These are phyloP conservation scores for Candida suzukii DNA, from an alignment of 805 yeast genomes.

Conservation along the genomic window DNA sequence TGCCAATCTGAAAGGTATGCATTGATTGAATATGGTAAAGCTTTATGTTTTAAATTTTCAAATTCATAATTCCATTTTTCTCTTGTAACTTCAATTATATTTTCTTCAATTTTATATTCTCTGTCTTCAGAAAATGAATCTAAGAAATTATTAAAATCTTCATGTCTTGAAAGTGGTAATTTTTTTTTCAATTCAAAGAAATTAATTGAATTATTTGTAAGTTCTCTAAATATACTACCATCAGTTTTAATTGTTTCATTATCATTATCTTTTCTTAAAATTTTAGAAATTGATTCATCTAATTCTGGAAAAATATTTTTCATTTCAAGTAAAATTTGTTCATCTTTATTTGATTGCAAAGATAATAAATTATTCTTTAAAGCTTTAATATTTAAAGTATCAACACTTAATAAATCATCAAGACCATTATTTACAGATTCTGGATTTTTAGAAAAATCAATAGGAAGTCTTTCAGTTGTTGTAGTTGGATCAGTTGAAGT, in stretches of 20 bases:
- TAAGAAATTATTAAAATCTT: constrained; percentile 56
- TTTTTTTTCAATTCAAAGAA: constrained; percentile 60
- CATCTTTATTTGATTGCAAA: constrained; percentile 13
- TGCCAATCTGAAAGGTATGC: constrained; percentile 83
- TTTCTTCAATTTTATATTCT: constrained; percentile 67
- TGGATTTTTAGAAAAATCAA: constrained; percentile 17
- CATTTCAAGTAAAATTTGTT: not conserved
- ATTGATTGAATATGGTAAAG: constrained; percentile 55
- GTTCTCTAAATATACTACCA: constrained; percentile 2
- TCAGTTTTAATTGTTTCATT: constrained; percentile 5
- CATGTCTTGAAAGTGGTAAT: constrained; percentile 41
- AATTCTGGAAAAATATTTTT: constrained; percentile 1
- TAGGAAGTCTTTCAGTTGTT: not conserved
- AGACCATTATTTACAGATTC: constrained; percentile 45
- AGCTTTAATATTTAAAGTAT: constrained; percentile 69
- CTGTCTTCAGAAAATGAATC: constrained; percentile 69
- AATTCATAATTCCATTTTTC: constrained; percentile 84
- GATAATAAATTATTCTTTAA: constrained; percentile 70
- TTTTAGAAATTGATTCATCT: constrained; percentile 12
- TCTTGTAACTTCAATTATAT: constrained; percentile 78
- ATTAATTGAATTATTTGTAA: constrained; percentile 30
- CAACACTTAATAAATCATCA: constrained; percentile 54
- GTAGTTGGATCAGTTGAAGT: not conserved
- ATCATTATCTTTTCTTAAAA: constrained; percentile 11
- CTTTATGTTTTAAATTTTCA: constrained; percentile 36